A percentile compares a stretch with the other conserved stretches of the same genome.
Evolutionary conservation across 2,329 filamentous ascomycete genomes (phyloP).

Genomic region (Penicillium concentricum): DNA sequence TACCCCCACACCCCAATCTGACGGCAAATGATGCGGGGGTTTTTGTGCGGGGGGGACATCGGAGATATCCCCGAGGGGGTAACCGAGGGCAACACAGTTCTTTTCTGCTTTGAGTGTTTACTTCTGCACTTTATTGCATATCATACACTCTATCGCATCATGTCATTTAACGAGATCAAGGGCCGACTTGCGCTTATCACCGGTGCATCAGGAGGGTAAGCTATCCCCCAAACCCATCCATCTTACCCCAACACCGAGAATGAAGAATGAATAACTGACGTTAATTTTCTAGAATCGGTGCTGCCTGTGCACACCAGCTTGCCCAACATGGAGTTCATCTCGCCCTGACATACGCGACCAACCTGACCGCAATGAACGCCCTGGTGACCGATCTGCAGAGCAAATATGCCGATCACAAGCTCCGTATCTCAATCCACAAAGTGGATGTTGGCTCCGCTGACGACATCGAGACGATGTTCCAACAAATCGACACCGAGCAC

Average conservation of each 20-base stretch:
- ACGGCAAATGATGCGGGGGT: constrained; percentile 25
- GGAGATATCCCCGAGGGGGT: constrained; percentile 25
- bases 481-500: constrained; percentile 55
- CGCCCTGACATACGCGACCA: constrained; percentile 60
- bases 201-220: constrained; percentile 61
- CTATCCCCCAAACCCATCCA: background rate
- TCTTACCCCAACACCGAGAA: background rate
- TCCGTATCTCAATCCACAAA: constrained; percentile 55
- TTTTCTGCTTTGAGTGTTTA: background rate
- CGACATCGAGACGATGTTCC: constrained; percentile 56
- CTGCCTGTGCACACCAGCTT: constrained; percentile 58
- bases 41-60: constrained; percentile 20
- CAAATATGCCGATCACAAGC: constrained; percentile 26
- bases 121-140: background rate
- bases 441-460: constrained; percentile 58
- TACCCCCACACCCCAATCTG: constrained; percentile 1
- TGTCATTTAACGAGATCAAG: constrained; percentile 47
- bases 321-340: constrained; percentile 53
- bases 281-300: constrained; percentile 54
- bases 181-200: constrained; percentile 60
- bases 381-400: constrained; percentile 46
- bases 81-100: constrained; percentile 17
- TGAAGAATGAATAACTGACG: constrained; percentile 5
- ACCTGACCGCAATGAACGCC: constrained; percentile 46
- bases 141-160: constrained; percentile 1